A percentile compares a stretch with the other conserved stretches of the same genome.
Conservation (phyloP, 768 basidiomycete species). For the Leccinum boreale region DNA sequence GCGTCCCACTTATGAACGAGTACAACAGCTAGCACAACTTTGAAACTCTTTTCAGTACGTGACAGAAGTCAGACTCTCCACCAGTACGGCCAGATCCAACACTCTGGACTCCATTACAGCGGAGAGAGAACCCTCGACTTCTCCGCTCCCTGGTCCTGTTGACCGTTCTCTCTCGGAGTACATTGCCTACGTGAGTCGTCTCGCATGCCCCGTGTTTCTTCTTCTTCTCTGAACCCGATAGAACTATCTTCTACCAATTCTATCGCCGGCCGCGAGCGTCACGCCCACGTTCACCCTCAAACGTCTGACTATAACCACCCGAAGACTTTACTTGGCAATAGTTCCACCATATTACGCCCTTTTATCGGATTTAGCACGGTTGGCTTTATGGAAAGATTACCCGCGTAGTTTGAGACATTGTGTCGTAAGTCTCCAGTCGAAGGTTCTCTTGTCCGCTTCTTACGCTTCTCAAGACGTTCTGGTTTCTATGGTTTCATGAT, state of each 20-base stretch:
- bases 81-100: constrained; percentile 21
- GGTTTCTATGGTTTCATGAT: constrained; percentile 62
- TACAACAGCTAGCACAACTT: background rate
- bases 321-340: constrained; percentile 54
- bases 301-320: constrained; percentile 46
- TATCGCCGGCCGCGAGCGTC: constrained; percentile 41
- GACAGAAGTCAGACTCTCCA: constrained; percentile 47
- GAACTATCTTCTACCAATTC: constrained; percentile 43
- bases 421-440: constrained; percentile 37
- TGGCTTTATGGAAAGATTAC: constrained; percentile 57
- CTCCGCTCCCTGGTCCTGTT: constrained; percentile 4
- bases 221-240: constrained; percentile 17
- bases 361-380: constrained; percentile 32
- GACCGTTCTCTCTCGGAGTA: constrained; percentile 26
- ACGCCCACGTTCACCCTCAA: constrained; percentile 52
- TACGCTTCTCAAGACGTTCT: constrained; percentile 44
- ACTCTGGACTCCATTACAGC: background rate
- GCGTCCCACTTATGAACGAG: constrained; percentile 21
- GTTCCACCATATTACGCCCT: constrained; percentile 50
- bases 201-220: constrained; percentile 1
- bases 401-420: constrained; percentile 49
- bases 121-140: background rate
- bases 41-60: constrained; percentile 44
- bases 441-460: constrained; percentile 1
- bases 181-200: constrained; percentile 24